Conservation (phyloP, 768 basidiomycete genomes). For the Pilatotrama ljubarskyi region DNA sequence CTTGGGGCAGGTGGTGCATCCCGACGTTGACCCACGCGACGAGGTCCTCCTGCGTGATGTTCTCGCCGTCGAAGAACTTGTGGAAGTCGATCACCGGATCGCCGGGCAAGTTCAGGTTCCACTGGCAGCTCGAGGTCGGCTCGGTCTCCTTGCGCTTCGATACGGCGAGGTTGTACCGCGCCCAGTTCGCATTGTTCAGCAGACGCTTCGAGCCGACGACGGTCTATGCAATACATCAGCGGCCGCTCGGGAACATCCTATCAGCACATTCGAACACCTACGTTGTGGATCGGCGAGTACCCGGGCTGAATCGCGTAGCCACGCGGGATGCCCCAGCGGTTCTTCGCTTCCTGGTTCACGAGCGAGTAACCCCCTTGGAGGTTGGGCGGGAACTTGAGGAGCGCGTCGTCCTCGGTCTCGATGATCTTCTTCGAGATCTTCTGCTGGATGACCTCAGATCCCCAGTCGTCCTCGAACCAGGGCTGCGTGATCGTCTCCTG, state of each 20-base stretch:
- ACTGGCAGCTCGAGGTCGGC: constrained; percentile 55
- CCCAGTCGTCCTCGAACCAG: constrained; percentile 65
- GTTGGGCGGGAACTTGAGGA: constrained; percentile 53
- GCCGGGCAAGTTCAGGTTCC: constrained; percentile 66
- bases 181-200: constrained; percentile 65
- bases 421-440: constrained; percentile 50
- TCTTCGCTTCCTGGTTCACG: constrained; percentile 52
- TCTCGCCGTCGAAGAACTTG: constrained; percentile 64
- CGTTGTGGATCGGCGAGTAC: constrained; percentile 52
- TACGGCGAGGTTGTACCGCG: constrained; percentile 60
- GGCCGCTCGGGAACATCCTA: too few relatives aligned
- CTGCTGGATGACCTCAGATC: constrained; percentile 53
- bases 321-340: constrained; percentile 56
- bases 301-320: constrained; percentile 67
- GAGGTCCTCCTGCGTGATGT: constrained; percentile 61
- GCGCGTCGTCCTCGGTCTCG: constrained; percentile 50
- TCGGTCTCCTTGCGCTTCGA: constrained; percentile 62
- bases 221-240: constrained; percentile 36
- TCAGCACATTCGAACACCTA: constrained; percentile 20
- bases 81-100: constrained; percentile 57
- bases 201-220: constrained; percentile 61
- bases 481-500: constrained; percentile 50
- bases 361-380: constrained; percentile 59
- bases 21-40: constrained; percentile 69
- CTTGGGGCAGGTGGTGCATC: constrained; percentile 65